Evolutionary conservation across 148 eudicot species (phyloP).

Genomic region (Mesembryanthemum crystallinum): DNA sequence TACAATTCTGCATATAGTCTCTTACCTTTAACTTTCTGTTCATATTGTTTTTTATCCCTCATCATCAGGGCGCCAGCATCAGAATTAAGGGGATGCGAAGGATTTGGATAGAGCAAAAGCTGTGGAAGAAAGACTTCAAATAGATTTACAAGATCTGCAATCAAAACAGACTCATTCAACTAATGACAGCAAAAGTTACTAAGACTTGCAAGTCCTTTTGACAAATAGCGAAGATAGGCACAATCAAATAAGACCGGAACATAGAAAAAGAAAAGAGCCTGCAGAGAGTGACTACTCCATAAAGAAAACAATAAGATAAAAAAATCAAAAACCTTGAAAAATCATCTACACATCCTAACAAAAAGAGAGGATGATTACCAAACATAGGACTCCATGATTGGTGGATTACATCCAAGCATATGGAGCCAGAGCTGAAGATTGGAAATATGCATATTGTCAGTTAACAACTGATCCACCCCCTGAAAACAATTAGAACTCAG

Average conservation of each 20-base stretch:
- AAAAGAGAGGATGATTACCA: constrained; percentile 42
- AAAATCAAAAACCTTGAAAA: neutral
- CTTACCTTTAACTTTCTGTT: constrained; percentile 70
- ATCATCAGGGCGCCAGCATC: constrained; percentile 64
- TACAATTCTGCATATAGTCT: neutral
- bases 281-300: too few relatives aligned
- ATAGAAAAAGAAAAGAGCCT: neutral
- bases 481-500: neutral
- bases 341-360: too few relatives aligned
- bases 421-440: constrained; percentile 63
- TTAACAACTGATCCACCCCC: neutral
- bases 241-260: constrained; percentile 2
- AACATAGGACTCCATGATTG: constrained; percentile 94
- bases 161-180: neutral
- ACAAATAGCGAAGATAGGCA: neutral
- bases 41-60: constrained; percentile 53
- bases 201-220: neutral
- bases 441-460: neutral
- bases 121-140: constrained; percentile 81
- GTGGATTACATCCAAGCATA: constrained; percentile 81
- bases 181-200: neutral
- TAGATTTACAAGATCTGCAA: constrained; percentile 61
- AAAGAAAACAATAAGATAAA: neutral
- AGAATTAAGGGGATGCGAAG: constrained; percentile 60
- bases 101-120: constrained; percentile 75